Base-by-base conservation (phyloP, 148 eudicot species). In the Talinum fruticosum region DNA sequence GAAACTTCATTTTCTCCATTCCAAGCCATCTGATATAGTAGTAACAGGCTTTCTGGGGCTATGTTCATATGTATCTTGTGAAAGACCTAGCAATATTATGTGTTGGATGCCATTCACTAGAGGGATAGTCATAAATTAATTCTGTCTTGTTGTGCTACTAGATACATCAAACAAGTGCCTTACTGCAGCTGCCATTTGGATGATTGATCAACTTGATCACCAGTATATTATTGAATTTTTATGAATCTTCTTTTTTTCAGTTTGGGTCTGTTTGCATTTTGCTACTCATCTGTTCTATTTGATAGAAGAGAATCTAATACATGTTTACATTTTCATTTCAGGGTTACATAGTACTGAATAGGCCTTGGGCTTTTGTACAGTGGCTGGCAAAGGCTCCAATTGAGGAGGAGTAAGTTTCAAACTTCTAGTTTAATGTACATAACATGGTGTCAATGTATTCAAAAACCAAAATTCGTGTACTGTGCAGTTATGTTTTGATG, bases 281-380 rank as follows among this genome's bases (percentile, higher is more conserved):
- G 66, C 77, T 75, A 45, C 66, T 67, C 76, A 49, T 33, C 1
- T 28, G 37, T 35, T 6, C 61, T 26, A 51, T 4, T 30, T 78
- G 69, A 41, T 47, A 14, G 67, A 10, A 54, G 67, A 28, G 10
- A 41, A 47, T 34, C 64, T 61, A 33, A 82, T 29, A 30, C 44
- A 35, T 69, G 59, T 37, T 53, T 76, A 19, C 36, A 14, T 70
- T 79, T 78, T 30, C 29, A 78, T 77, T 73, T 73, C 90, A 92
- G 97, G 97, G 97, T 45, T 92, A 92, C 77, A 71, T 92, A 51
- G 97, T 90, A 69, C 76, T 92, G 80, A 92, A 93, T 76, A 91
- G 98, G 81, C 98, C 98, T 23, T 93, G 98, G 98, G 98, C 98
- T 64, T 93, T 93, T 66, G 98, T 93, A 76, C 98, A 93, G 75